Conservation (phyloP, 1,284 basidiomycete species). For the Sanghuangporus baumii region DNA sequence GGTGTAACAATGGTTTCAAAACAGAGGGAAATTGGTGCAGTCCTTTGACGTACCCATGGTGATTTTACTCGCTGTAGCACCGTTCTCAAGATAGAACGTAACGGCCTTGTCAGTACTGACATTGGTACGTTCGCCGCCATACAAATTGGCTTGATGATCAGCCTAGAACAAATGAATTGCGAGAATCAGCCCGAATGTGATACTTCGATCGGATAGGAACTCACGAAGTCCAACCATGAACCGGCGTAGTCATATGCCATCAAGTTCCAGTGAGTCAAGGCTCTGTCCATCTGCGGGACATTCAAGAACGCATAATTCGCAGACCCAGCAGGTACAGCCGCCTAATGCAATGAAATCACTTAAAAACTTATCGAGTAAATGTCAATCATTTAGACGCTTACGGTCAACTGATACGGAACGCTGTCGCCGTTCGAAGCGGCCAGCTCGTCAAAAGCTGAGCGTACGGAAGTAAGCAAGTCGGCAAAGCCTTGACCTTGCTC, state of each 20-base stretch:
- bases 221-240: conserved; percentile 53
- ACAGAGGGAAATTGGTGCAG: neutral
- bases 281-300: conserved; percentile 69
- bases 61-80: conserved; percentile 71
- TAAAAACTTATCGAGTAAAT: neutral
- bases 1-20: neutral
- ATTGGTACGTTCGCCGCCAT: conserved; percentile 53
- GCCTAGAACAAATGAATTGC: conserved; percentile 25
- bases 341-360: conserved; percentile 16
- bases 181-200: neutral
- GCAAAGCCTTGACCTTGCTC: conserved; percentile 55
- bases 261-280: conserved; percentile 83
- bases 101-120: conserved; percentile 72
- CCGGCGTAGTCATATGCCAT: conserved; percentile 86
- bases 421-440: conserved; percentile 51
- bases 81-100: conserved; percentile 56
- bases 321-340: conserved; percentile 59
- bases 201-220: conserved; percentile 4
- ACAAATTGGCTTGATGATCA: conserved; percentile 84
- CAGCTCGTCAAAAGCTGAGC: conserved; percentile 49
- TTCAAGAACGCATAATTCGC: conserved; percentile 62
- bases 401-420: conserved; percentile 54
- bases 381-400: conserved; percentile 19
- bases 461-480: conserved; percentile 49
- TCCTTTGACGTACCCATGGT: conserved; percentile 54